Conservation (phyloP, 192 early-diverging fungal species). For the Mortierella alpina region DNA sequence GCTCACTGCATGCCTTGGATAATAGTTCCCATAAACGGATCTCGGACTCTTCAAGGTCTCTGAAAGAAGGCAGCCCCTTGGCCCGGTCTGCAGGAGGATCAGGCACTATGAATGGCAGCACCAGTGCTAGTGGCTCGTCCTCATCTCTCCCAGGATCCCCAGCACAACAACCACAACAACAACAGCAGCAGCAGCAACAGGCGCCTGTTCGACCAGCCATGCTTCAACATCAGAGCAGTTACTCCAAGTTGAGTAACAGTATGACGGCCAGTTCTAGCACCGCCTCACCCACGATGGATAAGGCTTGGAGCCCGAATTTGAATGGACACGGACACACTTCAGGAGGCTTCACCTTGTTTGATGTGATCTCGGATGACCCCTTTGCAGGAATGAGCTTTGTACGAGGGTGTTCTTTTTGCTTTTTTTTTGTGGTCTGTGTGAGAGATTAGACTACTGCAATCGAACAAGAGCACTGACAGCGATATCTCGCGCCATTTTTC, state of each 20-base stretch:
- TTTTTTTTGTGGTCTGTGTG: background rate
- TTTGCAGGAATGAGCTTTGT: slow-evolving; percentile 43
- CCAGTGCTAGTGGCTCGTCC: slow-evolving; percentile 5
- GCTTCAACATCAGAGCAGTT: slow-evolving; percentile 28
- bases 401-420: slow-evolving; percentile 1
- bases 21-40: slow-evolving; percentile 20
- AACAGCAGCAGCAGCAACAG: background rate
- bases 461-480: background rate
- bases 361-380: slow-evolving; percentile 46
- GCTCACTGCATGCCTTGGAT: slow-evolving; percentile 41
- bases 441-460: too few species aligned
- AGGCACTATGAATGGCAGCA: slow-evolving; percentile 6
- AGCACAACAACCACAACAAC: slow-evolving; percentile 7
- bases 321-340: background rate
- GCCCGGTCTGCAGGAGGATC: slow-evolving; percentile 22
- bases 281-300: slow-evolving; percentile 35
- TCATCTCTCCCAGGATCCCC: slow-evolving; percentile 13
- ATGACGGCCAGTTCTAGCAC: slow-evolving; percentile 8
- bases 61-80: slow-evolving; percentile 36
- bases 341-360: slow-evolving; percentile 44
- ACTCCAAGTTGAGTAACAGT: slow-evolving; percentile 30
- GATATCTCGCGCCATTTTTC: background rate
- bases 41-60: slow-evolving; percentile 39
- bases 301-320: slow-evolving; percentile 35
- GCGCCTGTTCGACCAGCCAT: slow-evolving; percentile 4